Base-by-base conservation (phyloP, 2,329 filamentous ascomycete species). In the Shiraia sp. region DNA sequence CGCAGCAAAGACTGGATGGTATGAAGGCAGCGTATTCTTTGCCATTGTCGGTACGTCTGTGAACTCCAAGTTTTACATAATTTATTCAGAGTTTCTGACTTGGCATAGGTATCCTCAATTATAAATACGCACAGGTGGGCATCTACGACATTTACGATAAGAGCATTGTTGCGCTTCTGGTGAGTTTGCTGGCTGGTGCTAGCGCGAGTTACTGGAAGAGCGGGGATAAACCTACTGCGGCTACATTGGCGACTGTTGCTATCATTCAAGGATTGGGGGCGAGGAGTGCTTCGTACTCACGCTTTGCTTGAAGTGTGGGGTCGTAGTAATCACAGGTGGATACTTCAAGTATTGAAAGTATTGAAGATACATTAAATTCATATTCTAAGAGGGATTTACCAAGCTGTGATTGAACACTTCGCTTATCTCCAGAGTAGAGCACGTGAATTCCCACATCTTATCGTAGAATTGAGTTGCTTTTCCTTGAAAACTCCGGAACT, bases 21-120 rank as follows among this genome's bases (percentile, higher is more conserved):
- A 66, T 32, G 64, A 69, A 36, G 66, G 66, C 7, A 63, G 59
- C 33, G 60, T 62, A 0, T 69, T 68, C 53, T 66, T 69, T 32
- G 37, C 58, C 2, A 64, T 69, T 13, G 51, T 65, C 38, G 52
- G 65, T 68, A 57, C 27, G 56, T 37, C 13, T 14, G 10, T 26
- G 13, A 7, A 8, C 19, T 22, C 19, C 19, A 22, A 22, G 8
- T 8, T n/a, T n/a, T n/a, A n/a, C n/a, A n/a, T n/a, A n/a, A n/a
- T n/a, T n/a, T n/a, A n/a, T 33, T n/a, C 32, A 10, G 6, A 35
- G n/a, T 28, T 14, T 13, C 10, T 10, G 8, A 16, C 16, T 5
- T 26, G 12, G 4, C 10, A 15, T 23, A 10, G 65, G 53, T 13
- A 53, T 69, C 9, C 34, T 69, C 22, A 68, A 69, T 34, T 68